phyloP scores from a whole-genome alignment of 2,329 filamentous ascomycete species.

The Colletotrichum falcatum region DNA sequence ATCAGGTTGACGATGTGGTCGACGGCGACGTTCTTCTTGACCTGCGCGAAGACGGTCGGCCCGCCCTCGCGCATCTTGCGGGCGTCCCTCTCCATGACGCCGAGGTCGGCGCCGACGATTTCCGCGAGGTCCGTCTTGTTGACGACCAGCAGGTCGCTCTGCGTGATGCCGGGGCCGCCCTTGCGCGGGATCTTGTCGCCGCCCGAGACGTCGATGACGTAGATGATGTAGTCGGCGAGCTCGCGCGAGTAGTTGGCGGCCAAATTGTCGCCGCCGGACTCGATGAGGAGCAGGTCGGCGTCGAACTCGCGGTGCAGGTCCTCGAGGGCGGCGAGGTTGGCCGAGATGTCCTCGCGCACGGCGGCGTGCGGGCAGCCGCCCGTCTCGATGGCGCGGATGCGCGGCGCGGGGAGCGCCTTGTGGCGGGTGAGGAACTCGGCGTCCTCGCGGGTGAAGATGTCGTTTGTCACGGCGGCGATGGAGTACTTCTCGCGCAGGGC shows the following conservation, averaged over 20 bases:
- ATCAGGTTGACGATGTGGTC: slow-evolving; percentile 90
- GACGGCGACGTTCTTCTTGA: slow-evolving; percentile 91
- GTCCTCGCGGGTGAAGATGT: slow-evolving; percentile 98
- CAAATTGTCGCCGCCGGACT: slow-evolving; percentile 95
- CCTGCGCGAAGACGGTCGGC: slow-evolving; percentile 94
- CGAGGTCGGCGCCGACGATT: slow-evolving; percentile 88
- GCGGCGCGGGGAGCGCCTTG: slow-evolving; percentile 81
- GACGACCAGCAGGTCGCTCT: slow-evolving; percentile 91
- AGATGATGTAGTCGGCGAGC: slow-evolving; percentile 97
- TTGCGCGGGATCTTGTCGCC: slow-evolving; percentile 98
- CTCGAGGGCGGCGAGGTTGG: slow-evolving; percentile 92
- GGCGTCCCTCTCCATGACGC: slow-evolving; percentile 94
- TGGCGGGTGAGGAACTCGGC: slow-evolving; percentile 95
- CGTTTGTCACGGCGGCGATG: slow-evolving; percentile 96
- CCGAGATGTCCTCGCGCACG: slow-evolving; percentile 94
- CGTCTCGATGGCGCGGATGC: slow-evolving; percentile 96
- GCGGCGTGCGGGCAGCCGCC: slow-evolving; percentile 97
- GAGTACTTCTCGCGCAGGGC: slow-evolving; percentile 84
- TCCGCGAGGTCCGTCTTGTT: slow-evolving; percentile 98
- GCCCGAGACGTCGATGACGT: slow-evolving; percentile 96
- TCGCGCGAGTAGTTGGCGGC: slow-evolving; percentile 97
- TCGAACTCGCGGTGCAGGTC: slow-evolving; percentile 84
- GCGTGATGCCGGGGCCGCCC: slow-evolving; percentile 96
- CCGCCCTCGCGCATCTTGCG: slow-evolving; percentile 96
- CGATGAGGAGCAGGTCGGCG: slow-evolving; percentile 89